Conservation (phyloP, 1,139 yeast species). For the Candida dubliniensis region DNA sequence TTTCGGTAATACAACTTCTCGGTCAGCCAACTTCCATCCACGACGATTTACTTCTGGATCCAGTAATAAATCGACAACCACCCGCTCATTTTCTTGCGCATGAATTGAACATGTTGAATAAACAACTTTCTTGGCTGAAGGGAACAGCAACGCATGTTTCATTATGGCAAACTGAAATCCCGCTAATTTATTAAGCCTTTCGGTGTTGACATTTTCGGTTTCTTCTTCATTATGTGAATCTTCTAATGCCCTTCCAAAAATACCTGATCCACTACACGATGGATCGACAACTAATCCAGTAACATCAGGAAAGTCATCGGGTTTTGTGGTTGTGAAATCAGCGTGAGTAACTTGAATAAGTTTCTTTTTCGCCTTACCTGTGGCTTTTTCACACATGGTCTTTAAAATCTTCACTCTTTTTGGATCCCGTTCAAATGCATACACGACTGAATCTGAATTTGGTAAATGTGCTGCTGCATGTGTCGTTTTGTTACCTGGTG, state of each 20-base stretch:
- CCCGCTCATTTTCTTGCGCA: conserved; percentile 89
- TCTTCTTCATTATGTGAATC: conserved; percentile 41
- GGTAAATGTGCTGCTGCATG: conserved; percentile 71
- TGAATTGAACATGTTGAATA: conserved; percentile 96
- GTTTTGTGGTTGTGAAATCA: conserved; percentile 76
- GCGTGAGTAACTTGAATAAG: conserved; percentile 73
- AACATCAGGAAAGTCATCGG: conserved; percentile 60
- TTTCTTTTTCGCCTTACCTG: conserved; percentile 44
- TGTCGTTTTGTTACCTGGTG: conserved; percentile 98
- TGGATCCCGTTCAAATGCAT: conserved; percentile 86
- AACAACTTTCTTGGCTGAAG: conserved; percentile 73
- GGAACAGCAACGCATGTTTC: conserved; percentile 83
- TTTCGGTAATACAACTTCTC: conserved; percentile 65
- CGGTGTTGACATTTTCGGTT: conserved; percentile 46
- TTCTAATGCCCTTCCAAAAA: conserved; percentile 77
- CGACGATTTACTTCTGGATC: conserved; percentile 57
- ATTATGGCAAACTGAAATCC: conserved; percentile 86
- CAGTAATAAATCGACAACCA: conserved; percentile 71
- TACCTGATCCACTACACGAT: conserved; percentile 96
- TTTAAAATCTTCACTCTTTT: conserved; percentile 69
- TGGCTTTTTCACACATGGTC: conserved; percentile 80
- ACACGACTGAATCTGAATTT: conserved; percentile 31
- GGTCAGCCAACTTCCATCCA: conserved; percentile 76
- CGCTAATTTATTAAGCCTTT: conserved; percentile 70
- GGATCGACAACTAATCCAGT: conserved; percentile 92